Base-by-base conservation (phyloP, 106 monocot genomes). In the Triglochin maritima region DNA sequence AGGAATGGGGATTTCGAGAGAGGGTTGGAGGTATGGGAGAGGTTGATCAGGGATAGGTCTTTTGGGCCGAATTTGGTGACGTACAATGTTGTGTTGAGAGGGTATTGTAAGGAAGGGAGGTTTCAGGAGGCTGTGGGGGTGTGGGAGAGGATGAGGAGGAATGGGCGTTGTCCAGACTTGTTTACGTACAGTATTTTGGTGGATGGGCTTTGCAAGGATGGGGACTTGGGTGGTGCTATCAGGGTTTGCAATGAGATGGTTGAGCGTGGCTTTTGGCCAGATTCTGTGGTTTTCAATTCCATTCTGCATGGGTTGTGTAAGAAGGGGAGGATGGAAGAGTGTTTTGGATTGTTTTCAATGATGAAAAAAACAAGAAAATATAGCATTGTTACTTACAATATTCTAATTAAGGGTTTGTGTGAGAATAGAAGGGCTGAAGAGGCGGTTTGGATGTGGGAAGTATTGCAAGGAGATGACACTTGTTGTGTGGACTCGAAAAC, bases 31-130 rank as follows among this genome's bases (percentile, higher is more conserved):
- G 60, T 91, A 0, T 98, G 90, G 90, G 77, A 86, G 41, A 60
- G 71, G 70, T 59, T 98, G 68, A 53, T 79, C 46, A 75, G 50
- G 67, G 96, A 90, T 60, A 64, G 41, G 29, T 57, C 16, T 9
- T 73, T 81, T 8, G 59, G 56, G 50, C 91, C 96, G 0, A 91
- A 79, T 59, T 68, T 86, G 47, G 74, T 64, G 0, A 98, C 96
- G 0, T 98, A 91, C 47, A 98, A 88, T 71, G 80, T 72, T 5
- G 74, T 98, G 84, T 57, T 91, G 66, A 78, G 82, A 53, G 90
- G 96, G 9, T 70, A 91, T 62, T 86, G 82, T 72, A 88, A 80
- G 80, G 46, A 79, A 17, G 74, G 77, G 45, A 88, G 67, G 82
- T 86, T 98, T 11, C 62, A 77, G 47, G 60, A 86, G 86, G 79